A percentile compares a stretch with the other conserved stretches of the same genome.
Conservation (phyloP, 2,329 filamentous ascomycete species). For the Pseudocercospora macadamiae region DNA sequence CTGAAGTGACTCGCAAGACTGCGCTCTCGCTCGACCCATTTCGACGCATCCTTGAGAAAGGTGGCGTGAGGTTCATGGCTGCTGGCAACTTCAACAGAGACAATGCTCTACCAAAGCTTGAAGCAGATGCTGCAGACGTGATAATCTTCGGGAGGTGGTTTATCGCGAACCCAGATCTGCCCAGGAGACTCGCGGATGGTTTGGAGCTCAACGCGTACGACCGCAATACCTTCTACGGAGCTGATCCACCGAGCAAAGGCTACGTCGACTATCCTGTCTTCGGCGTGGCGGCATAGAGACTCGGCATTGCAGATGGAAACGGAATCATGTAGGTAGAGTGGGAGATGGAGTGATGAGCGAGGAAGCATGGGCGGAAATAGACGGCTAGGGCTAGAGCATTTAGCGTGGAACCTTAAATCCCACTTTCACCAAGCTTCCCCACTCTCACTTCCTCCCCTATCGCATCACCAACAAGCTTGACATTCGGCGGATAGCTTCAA, state of each 20-base stretch:
- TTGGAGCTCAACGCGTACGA: conserved; percentile 51
- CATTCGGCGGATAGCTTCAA: background rate
- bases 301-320: background rate
- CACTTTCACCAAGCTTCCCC: background rate
- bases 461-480: background rate
- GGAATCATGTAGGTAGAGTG: background rate
- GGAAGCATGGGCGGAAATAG: too few relatives aligned
- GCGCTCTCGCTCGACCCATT: conserved; percentile 26
- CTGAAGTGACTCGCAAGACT: conserved; percentile 34
- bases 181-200: conserved; percentile 48
- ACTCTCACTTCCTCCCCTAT: background rate
- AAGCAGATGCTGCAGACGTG: conserved; percentile 45
- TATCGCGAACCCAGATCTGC: conserved; percentile 53
- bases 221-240: conserved; percentile 50
- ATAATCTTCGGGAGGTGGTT: conserved; percentile 55
- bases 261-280: conserved; percentile 48
- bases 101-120: conserved; percentile 40
- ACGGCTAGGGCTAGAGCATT: background rate
- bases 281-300: conserved; percentile 25
- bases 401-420: background rate
- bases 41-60: conserved; percentile 28
- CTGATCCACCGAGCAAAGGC: conserved; percentile 40
- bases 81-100: conserved; percentile 46
- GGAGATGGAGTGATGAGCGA: background rate
- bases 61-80: conserved; percentile 40